Base-by-base conservation (phyloP, 257 asterid species). In the Catharanthus roseus region DNA sequence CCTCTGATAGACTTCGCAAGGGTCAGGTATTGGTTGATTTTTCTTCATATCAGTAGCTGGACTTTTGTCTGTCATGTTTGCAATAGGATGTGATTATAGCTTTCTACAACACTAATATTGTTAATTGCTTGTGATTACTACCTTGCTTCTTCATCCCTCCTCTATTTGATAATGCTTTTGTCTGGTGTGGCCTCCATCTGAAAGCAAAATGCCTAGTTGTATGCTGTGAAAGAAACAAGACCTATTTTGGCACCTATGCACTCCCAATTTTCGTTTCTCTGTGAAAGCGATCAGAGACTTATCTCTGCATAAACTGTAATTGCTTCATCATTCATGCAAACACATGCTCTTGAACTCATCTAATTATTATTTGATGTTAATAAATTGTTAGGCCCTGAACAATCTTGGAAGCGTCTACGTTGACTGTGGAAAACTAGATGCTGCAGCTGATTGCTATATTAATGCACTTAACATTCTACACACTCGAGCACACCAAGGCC, bases 401-500 rank as follows among this genome's bases (percentile, higher is more conserved):
- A 95, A 95, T 76, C 97, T 95, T 31, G 99, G 99, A 53, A 92
- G 99, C 51, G 96, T 95, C 28, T 90, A 86, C 70, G 98, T 92
- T 1, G 99, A 95, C 74, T 87, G 97, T 49, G 89, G 86, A 28
- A 84, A 95, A 75, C 88, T 90, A 61, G 99, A 95, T 38, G 92
- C 85, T 1, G 99, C 98, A 39, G 96, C 98, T 41, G 98, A 92
- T 82, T 95, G 99, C 92, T 95, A 95, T 70, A 88, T 90, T 36
- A 92, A 86, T 73, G 99, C 99, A 80, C 98, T 95, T 71, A 88
- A 88, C 78, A 88, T 95, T 79, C 86, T 91, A 78, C 98, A 92
- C 69, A 95, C 98, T 10, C 87, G 99, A 39, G 99, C 99, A 66
- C 98, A 95, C 82, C 98, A 95, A 70, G 99, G 99, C 72, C 97